These are phyloP conservation scores for Mollisia scopiformis DNA, from an alignment of 2,329 filamentous ascomycete genomes.

Conservation along the genomic window DNA sequence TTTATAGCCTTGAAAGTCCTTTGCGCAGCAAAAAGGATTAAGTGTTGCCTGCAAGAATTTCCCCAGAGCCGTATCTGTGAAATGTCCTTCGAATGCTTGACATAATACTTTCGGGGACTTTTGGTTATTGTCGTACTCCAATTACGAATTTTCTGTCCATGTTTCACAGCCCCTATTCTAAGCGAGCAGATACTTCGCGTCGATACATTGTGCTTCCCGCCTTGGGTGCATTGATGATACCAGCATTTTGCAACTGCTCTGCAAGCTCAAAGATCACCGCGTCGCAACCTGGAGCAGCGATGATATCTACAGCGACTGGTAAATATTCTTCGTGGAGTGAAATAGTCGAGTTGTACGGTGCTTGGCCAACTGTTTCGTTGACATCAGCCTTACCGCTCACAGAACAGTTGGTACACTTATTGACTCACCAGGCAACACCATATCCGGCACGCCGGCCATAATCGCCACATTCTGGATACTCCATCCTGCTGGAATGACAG, in stretches of 20 bases:
- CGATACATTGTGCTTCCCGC: slow-evolving; percentile 4
- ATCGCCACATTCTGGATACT: slow-evolving; percentile 2
- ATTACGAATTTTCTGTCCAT: no score
- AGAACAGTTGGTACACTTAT: not conserved
- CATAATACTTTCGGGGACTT: no score
- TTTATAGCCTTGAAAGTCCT: no score
- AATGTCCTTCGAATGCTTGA: no score
- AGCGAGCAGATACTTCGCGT: not conserved
- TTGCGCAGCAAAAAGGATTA: no score
- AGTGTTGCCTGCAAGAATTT: no score
- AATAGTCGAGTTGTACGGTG: not conserved
- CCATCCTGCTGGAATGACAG: not conserved
- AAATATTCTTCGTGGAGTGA: not conserved
- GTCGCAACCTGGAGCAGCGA: slow-evolving; percentile 1
- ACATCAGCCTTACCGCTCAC: not conserved
- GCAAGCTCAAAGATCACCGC: not conserved
- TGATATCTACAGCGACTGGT: not conserved
- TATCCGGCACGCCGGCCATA: slow-evolving; percentile 1
- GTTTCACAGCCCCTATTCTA: not conserved
- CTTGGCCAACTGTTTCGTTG: not conserved
- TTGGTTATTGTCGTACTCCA: no score
- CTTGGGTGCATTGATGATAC: not conserved
- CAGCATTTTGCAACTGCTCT: not conserved
- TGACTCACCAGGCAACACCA: not conserved
- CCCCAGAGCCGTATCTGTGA: no score